Conservation (phyloP, 352 stramenopile species). For the Globisporangium paroecandrum region DNA sequence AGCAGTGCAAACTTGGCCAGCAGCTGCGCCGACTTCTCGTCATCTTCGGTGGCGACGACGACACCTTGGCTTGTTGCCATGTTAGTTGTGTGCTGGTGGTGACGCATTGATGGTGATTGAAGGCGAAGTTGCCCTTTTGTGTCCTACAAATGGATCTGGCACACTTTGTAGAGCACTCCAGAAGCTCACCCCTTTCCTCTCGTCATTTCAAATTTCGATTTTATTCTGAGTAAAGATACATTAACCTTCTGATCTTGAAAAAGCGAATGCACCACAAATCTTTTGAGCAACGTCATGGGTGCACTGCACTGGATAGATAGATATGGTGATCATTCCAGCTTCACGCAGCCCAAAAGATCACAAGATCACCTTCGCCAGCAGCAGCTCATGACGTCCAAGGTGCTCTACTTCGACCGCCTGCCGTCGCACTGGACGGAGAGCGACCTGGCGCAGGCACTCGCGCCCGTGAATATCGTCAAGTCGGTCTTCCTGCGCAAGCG, state of each 20-base stretch:
- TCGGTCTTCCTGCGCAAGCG: slow-evolving; percentile 50
- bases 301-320: background rate
- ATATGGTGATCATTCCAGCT: no score
- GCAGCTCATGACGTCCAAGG: slow-evolving; percentile 34
- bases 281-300: background rate
- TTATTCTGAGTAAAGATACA: no score
- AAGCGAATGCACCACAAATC: background rate
- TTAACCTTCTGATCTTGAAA: background rate
- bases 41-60: background rate
- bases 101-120: background rate
- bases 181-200: background rate
- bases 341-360: background rate
- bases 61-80: slow-evolving; percentile 1
- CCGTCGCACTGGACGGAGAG: slow-evolving; percentile 45
- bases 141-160: background rate
- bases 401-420: slow-evolving; percentile 50
- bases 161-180: background rate
- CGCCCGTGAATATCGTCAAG: slow-evolving; percentile 26
- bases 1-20: slow-evolving; percentile 57
- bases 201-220: background rate
- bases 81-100: background rate
- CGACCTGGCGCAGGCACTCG: slow-evolving; percentile 26
- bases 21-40: slow-evolving; percentile 14
- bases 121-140: background rate
- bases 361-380: slow-evolving; percentile 1